Percentiles rank a stretch among this genome's conserved stretches.
Evolutionary conservation across 1,284 basidiomycete genomes (phyloP).

Genomic region (Flammula alnicola): DNA sequence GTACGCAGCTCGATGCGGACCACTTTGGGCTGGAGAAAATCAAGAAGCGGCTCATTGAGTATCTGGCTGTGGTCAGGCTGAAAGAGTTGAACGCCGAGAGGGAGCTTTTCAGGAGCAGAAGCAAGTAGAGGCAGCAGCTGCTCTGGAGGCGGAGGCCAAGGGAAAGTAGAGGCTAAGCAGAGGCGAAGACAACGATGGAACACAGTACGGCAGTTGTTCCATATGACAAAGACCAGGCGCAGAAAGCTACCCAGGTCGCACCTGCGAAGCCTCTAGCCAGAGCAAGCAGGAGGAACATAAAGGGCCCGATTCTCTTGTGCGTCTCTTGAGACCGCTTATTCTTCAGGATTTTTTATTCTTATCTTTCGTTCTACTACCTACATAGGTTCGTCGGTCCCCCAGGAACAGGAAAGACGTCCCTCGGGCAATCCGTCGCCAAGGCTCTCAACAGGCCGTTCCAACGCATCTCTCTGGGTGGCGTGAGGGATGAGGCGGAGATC

Average conservation of each 20-base stretch:
- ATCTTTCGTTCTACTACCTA: background rate
- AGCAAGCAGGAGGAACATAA: constrained; percentile 48
- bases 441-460: constrained; percentile 87
- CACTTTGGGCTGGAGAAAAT: constrained; percentile 91
- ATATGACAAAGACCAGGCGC: constrained; percentile 24
- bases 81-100: constrained; percentile 63
- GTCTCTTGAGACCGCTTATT: too few species aligned
- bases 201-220: constrained; percentile 28
- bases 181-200: constrained; percentile 7
- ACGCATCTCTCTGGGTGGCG: constrained; percentile 90
- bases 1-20: constrained; percentile 81
- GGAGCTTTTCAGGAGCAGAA: constrained; percentile 34
- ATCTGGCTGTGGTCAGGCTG: constrained; percentile 85
- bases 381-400: constrained; percentile 80
- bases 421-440: constrained; percentile 86
- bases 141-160: constrained; percentile 24
- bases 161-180: constrained; percentile 19
- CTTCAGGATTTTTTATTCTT: too few species aligned
- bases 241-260: constrained; percentile 15
- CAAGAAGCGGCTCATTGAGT: constrained; percentile 90
- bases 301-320: constrained; percentile 84
- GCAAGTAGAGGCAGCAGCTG: constrained; percentile 12
- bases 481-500: constrained; percentile 91
- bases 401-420: constrained; percentile 84
- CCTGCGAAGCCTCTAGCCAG: constrained; percentile 3